Conservation (phyloP, 352 stramenopile genomes). For the Globisporangium carolinianum region DNA sequence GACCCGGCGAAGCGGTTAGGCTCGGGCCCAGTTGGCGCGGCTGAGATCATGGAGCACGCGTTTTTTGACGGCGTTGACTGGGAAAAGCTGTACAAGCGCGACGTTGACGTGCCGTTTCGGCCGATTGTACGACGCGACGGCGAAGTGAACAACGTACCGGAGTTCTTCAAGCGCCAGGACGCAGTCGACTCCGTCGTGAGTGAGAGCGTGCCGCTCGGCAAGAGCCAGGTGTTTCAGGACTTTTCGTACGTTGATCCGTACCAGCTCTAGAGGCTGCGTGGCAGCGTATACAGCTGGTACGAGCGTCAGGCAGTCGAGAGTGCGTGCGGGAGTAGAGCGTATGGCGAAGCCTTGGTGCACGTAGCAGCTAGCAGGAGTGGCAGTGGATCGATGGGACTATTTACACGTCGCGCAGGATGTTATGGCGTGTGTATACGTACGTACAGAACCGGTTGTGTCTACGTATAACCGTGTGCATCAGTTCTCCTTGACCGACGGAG, state of each 20-base stretch:
- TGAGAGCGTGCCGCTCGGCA: constrained; percentile 43
- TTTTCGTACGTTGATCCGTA: constrained; percentile 78
- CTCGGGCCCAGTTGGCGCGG: constrained; percentile 50
- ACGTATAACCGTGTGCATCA: too few species aligned
- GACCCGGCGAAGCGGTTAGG: constrained; percentile 71
- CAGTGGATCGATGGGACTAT: too few species aligned
- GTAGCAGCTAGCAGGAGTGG: too few species aligned
- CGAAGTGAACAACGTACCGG: constrained; percentile 69
- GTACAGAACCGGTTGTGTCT: too few species aligned
- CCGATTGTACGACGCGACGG: constrained; percentile 64
- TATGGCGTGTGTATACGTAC: too few species aligned
- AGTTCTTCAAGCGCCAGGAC: constrained; percentile 80
- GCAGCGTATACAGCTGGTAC: too few species aligned
- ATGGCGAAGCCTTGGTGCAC: too few species aligned
- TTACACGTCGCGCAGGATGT: too few species aligned
- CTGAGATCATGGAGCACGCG: constrained; percentile 81
- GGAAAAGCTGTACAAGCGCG: constrained; percentile 74
- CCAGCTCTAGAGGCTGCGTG: constrained; percentile 26
- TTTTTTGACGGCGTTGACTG: constrained; percentile 78
- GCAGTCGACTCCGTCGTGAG: constrained; percentile 61
- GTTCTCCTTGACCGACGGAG: too few species aligned
- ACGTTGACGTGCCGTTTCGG: constrained; percentile 55
- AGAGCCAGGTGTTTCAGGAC: constrained; percentile 65
- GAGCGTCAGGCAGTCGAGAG: too few species aligned
- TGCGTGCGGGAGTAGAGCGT: too few species aligned